Base-by-base conservation (phyloP, 352 stramenopile genomes). In the Phytopythium litorale region DNA sequence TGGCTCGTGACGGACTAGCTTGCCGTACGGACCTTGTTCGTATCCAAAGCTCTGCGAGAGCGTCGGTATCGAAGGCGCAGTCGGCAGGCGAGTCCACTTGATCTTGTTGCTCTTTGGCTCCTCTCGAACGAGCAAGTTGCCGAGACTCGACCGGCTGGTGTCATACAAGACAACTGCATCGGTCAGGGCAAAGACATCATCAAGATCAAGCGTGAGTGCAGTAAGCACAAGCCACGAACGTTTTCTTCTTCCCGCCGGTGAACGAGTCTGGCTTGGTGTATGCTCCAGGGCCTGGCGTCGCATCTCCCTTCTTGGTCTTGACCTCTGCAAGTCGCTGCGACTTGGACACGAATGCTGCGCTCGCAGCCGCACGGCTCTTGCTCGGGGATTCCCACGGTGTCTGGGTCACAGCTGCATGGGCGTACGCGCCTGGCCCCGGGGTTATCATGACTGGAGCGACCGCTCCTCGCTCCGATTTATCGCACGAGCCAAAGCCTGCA, bases 1-100 rank as follows among this genome's bases (percentile, higher is more conserved):
- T 9, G 84, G 81, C n/a, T 90, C 66, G 23, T 93, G 80, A 0
- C 81, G 80, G 32, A 93, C 71, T 3, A 93, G 70, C 46, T 91
- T 91, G 0, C 84, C 84, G 62, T 91, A 79, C 5, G 76, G 74
- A 11, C 77, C 71, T 68, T 93, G 76, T 25, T 91, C 84, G 51
- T 93, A 91, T 4, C 84, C 84, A 64, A 88, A 93, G 63, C 84
- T 93, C 53, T 93, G 84, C 6, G 80, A 76, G 0, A 84, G 67
- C 4, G 71, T 88, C 0, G 84, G 84, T 38, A 93, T 93, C 0
- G 84, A 93, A 19, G 84, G 84, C 16, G 82, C 84, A 4, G 81
- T 88, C 7, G 84, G 81, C 0, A 93, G 64, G 12, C 82, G 67
- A 28, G 79, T 75, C 84, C 82, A 93, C 46, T 84, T 81, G 46